These are phyloP conservation scores for Bromus sterilis DNA, from an alignment of 176 grass and related monocot genomes.

Conservation along the genomic window DNA sequence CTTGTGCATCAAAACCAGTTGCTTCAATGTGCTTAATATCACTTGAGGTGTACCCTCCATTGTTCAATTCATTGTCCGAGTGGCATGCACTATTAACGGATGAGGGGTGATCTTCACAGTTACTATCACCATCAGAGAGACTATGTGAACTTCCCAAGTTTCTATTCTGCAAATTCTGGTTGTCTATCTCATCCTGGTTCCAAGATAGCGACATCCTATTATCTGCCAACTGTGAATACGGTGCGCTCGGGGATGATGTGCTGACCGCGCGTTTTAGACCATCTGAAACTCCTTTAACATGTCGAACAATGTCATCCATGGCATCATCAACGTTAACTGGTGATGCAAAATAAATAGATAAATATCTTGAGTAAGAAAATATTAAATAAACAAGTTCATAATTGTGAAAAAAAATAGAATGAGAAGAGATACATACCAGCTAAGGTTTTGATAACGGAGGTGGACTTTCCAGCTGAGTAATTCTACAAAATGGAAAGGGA, in stretches of 20 bases:
- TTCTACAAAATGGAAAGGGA: constrained; percentile 53
- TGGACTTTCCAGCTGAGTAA: constrained; percentile 95
- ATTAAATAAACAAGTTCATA: neutral
- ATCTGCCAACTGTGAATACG: constrained; percentile 30
- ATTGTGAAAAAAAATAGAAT: neutral
- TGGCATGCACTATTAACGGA: constrained; percentile 59
- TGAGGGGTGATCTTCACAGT: constrained; percentile 47
- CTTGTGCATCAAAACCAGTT: constrained; percentile 34
- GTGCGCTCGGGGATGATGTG: constrained; percentile 37
- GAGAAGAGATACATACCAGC: constrained; percentile 50
- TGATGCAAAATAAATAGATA: constrained; percentile 23
- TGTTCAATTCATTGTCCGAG: constrained; percentile 81
- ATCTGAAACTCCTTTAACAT: constrained; percentile 96
- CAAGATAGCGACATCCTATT: constrained; percentile 60
- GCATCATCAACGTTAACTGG: constrained; percentile 97
- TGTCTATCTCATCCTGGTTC: constrained; percentile 62
- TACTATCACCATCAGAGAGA: constrained; percentile 84
- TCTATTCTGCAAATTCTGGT: constrained; percentile 31
- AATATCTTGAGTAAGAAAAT: constrained; percentile 6
- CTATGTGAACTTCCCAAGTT: constrained; percentile 53
- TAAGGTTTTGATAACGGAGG: constrained; percentile 89
- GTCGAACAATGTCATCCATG: constrained; percentile 96
- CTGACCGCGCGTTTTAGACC: constrained; percentile 60
- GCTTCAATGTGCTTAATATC: constrained; percentile 37
- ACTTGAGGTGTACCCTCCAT: constrained; percentile 53